These are phyloP conservation scores for Juncus inflexus DNA, from an alignment of 176 grass and related monocot genomes.

Conservation along the genomic window DNA sequence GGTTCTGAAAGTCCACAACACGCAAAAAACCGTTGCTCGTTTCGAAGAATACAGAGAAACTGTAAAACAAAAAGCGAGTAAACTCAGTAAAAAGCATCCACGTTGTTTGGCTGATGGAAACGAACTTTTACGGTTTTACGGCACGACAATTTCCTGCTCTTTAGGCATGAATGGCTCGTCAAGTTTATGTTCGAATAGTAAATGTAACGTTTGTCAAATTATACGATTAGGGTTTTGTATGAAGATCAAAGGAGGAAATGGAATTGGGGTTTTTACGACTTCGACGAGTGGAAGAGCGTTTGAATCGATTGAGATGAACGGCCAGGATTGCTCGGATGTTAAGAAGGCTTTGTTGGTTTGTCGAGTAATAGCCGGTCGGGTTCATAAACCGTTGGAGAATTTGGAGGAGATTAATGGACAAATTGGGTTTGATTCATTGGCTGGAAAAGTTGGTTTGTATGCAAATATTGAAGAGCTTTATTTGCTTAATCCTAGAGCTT, in stretches of 20 bases:
- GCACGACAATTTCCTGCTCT: slow-evolving; percentile 57
- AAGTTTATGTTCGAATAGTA: slow-evolving; percentile 59
- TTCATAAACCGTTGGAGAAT: slow-evolving; percentile 87
- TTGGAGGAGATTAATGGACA: slow-evolving; percentile 58
- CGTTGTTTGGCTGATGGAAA: slow-evolving; percentile 89
- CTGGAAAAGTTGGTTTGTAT: slow-evolving; percentile 80
- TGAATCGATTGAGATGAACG: slow-evolving; percentile 40
- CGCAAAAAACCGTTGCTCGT: slow-evolving; percentile 66
- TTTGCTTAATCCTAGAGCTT: slow-evolving; percentile 81
- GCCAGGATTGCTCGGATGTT: background rate
- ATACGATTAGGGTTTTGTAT: slow-evolving; percentile 63
- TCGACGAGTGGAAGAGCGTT: slow-evolving; percentile 80
- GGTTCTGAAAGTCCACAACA: slow-evolving; percentile 98
- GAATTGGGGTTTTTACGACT: slow-evolving; percentile 71
- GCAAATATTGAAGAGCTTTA: slow-evolving; percentile 91
- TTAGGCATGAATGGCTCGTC: slow-evolving; percentile 34
- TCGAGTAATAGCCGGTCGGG: slow-evolving; percentile 78
- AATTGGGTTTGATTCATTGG: slow-evolving; percentile 82
- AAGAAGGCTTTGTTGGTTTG: slow-evolving; percentile 85
- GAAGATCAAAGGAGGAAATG: slow-evolving; percentile 40
- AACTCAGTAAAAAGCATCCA: slow-evolving; percentile 83
- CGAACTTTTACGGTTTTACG: slow-evolving; percentile 83
- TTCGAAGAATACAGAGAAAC: slow-evolving; percentile 94
- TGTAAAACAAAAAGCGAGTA: slow-evolving; percentile 75
- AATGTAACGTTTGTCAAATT: slow-evolving; percentile 67